Evolutionary conservation across 768 basidiomycete species (phyloP).

Genomic region (Serendipita vermifera): DNA sequence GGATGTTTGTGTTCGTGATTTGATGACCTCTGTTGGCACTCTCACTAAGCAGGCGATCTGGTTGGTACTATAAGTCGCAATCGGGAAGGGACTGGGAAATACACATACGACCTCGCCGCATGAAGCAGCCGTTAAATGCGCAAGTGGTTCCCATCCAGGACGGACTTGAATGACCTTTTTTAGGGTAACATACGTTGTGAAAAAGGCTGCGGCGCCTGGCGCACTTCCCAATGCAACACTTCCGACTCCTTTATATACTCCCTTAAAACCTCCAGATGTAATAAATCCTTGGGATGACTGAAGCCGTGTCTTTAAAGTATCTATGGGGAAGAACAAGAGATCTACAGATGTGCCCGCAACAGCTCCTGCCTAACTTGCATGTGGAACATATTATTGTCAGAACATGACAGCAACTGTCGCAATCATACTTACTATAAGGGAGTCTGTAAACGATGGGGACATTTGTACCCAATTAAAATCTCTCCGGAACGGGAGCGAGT

Average conservation of each 20-base stretch:
- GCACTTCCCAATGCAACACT: constrained; percentile 92
- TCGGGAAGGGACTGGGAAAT: neutral
- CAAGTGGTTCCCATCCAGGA: constrained; percentile 48
- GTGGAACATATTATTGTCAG: neutral
- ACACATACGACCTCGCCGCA: constrained; percentile 40
- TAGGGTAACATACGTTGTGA: constrained; percentile 82
- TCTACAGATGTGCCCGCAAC: constrained; percentile 90
- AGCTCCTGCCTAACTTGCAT: constrained; percentile 54
- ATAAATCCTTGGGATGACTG: constrained; percentile 82
- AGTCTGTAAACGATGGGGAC: constrained; percentile 33
- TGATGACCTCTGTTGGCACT: constrained; percentile 39
- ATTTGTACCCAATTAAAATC: constrained; percentile 17
- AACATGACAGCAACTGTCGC: neutral
- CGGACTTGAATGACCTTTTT: constrained; percentile 61
- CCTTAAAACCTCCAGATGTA: constrained; percentile 73
- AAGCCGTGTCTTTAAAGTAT: constrained; percentile 91
- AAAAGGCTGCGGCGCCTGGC: constrained; percentile 92
- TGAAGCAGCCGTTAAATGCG: constrained; percentile 41
- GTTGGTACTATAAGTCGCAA: neutral
- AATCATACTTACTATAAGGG: constrained; percentile 31
- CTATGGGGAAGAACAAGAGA: constrained; percentile 90
- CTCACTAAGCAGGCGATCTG: constrained; percentile 31
- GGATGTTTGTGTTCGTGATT: constrained; percentile 32
- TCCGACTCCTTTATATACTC: constrained; percentile 86
- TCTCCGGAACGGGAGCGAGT: neutral